Percentiles rank a stretch among this genome's conserved stretches.
phyloP scores from a whole-genome alignment of 176 grass and related monocot genomes.

The Carex cristatella region DNA sequence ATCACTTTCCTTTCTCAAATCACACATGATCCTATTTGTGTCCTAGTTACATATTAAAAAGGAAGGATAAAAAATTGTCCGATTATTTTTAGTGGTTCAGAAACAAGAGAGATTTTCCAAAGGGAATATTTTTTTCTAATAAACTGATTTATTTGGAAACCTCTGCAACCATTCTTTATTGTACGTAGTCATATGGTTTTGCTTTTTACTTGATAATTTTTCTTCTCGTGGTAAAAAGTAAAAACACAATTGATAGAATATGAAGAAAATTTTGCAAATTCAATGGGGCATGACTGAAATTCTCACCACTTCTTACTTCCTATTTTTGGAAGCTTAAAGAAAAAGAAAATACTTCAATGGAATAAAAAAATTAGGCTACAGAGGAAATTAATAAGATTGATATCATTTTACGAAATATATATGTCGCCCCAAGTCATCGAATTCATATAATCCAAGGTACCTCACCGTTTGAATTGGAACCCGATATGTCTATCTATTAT shows the following conservation, averaged over 20 bases:
- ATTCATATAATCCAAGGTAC: too few relatives aligned
- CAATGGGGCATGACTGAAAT: background rate
- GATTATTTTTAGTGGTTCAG: background rate
- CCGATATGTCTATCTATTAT: too few relatives aligned
- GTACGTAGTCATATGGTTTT: background rate
- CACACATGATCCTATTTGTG: background rate
- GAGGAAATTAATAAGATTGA: background rate
- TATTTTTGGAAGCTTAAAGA: background rate
- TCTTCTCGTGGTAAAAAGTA: background rate
- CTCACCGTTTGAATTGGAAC: too few relatives aligned
- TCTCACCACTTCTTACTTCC: background rate
- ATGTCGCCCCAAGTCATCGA: background rate
- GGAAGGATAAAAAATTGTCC: background rate
- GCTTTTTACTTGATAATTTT: background rate
- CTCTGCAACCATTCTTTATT: background rate
- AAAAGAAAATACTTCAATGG: background rate
- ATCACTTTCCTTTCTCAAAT: background rate
- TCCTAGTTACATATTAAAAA: background rate
- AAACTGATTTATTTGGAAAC: background rate
- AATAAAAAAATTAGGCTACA: background rate
- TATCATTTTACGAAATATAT: background rate
- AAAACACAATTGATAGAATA: background rate
- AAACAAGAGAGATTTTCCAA: background rate
- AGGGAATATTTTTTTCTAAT: background rate
- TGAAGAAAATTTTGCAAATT: background rate